Percentiles rank a stretch among this genome's conserved stretches.
phyloP scores from a whole-genome alignment of 2,329 filamentous ascomycete species.

The Pseudogymnoascus sp. region DNA sequence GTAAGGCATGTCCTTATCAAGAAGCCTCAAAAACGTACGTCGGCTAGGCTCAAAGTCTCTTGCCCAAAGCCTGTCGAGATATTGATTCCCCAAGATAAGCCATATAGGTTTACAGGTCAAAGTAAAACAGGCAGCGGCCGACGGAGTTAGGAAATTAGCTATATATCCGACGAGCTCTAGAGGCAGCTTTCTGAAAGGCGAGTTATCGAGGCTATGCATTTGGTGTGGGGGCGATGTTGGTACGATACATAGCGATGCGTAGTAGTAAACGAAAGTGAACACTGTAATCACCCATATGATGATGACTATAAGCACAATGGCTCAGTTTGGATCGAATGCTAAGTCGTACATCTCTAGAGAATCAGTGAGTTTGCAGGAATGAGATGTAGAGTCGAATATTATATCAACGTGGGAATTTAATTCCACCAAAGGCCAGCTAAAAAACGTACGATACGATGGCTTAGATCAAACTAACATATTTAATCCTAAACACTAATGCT shows the following conservation, averaged over 20 bases:
- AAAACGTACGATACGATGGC: background rate
- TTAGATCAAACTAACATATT: background rate
- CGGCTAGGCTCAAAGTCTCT: background rate
- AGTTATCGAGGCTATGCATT: background rate
- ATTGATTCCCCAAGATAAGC: background rate
- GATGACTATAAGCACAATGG: background rate
- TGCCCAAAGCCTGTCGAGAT: background rate
- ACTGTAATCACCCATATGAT: background rate
- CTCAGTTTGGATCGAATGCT: background rate
- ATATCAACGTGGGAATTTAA: background rate
- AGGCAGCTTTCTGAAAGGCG: background rate
- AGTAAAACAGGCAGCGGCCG: background rate
- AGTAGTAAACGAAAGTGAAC: background rate
- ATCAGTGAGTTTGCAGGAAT: background rate
- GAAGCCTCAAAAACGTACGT: background rate
- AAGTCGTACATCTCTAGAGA: background rate
- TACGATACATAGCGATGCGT: background rate
- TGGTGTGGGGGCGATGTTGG: background rate
- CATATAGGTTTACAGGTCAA: background rate
- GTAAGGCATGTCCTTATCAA: background rate
- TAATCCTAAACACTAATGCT: background rate
- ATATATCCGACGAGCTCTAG: background rate
- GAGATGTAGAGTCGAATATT: too few relatives aligned
- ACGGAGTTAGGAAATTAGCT: background rate
- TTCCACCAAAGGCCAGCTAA: background rate